These are phyloP conservation scores for Candida xiaguanensis DNA, from an alignment of 805 yeast genomes.

Conservation along the genomic window DNA sequence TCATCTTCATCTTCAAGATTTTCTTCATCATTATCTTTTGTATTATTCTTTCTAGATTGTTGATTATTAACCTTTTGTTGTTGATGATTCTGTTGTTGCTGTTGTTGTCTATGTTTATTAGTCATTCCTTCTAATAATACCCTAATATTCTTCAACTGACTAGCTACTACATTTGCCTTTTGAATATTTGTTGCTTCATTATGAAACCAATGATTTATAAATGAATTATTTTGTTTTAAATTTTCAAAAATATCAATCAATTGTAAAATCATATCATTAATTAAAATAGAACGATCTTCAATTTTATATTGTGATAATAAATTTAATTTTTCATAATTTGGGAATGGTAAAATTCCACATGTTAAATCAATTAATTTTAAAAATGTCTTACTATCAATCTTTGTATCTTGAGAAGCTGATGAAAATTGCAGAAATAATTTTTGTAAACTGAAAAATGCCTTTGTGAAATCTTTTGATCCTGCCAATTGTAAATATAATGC, in stretches of 20 bases:
- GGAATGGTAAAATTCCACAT: slow-evolving; percentile 50
- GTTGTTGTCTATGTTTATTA: slow-evolving; percentile 14
- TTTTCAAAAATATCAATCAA: slow-evolving; percentile 37
- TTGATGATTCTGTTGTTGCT: not conserved
- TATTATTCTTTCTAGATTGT: slow-evolving; percentile 3
- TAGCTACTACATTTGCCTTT: slow-evolving; percentile 52
- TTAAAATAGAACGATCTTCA: slow-evolving; percentile 28
- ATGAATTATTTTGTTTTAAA: slow-evolving; percentile 27
- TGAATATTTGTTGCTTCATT: slow-evolving; percentile 49
- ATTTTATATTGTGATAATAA: slow-evolving; percentile 33
- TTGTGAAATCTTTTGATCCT: slow-evolving; percentile 43
- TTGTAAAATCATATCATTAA: slow-evolving; percentile 27
- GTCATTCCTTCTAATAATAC: slow-evolving; percentile 46
- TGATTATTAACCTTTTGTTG: not conserved
- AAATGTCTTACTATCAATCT: slow-evolving; percentile 23
- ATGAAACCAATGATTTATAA: slow-evolving; percentile 44
- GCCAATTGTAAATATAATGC: slow-evolving; percentile 54
- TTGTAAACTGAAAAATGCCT: slow-evolving; percentile 41
- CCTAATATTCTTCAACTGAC: slow-evolving; percentile 51
- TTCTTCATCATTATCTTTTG: slow-evolving; percentile 19
- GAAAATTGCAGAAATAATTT: slow-evolving; percentile 26
- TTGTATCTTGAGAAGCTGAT: slow-evolving; percentile 12
- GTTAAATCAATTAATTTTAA: slow-evolving; percentile 42
- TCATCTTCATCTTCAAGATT: slow-evolving; percentile 46
- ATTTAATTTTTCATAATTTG: slow-evolving; percentile 37